Evolutionary conservation across 768 basidiomycete genomes (phyloP), one percentile per base, ranked within the genome.

Genomic region (Porpolomopsis calyptriformis): DNA sequence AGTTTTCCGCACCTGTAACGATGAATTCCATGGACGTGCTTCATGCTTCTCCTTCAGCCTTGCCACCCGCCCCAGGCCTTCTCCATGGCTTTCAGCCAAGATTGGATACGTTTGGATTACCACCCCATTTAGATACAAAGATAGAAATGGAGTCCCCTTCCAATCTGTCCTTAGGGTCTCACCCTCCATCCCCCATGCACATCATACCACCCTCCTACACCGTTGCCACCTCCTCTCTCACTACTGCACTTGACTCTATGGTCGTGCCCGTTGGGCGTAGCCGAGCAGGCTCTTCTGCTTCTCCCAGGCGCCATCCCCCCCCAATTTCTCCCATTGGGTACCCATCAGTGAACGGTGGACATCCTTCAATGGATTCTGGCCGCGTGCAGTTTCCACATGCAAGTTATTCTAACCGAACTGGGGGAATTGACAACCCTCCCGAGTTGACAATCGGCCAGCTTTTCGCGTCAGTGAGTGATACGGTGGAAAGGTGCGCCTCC

Each of bases 231-330:
- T 71, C 71, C 0, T 71, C 74, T 22, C 61, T 73, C 16, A 69
- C 71, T 36, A 64, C 69, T 43, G 68, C 71, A 19, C 63, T 73
- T 41, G 70, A 70, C 52, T 66, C 64, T 22, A 54, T 61, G 27
- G 57, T 53, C 37, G 57, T 63, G 23, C 51, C 61, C 11, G 56
- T 52, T 16, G 57, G 51, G 19, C 68, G 65, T 39, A 68, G 64
- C 57, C 65, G 66, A 40, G 63, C 67, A 26, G 68, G 66, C 52
- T 65, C 69, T 26, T 66, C 63, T 40, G 55, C 55, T 39, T 59
- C 57, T 9, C 52, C 55, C 22, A 50, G 45, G 40, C 45, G 52
- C 23, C 31, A 49, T 26, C n/a, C n/a, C n/a, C n/a, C n/a, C n/a
- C n/a, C n/a, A n/a, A 43, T 27, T 4, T 20, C 46, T 22, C 18